Base-by-base conservation (phyloP, 306 rosid species). In the Cicer arietinum region DNA sequence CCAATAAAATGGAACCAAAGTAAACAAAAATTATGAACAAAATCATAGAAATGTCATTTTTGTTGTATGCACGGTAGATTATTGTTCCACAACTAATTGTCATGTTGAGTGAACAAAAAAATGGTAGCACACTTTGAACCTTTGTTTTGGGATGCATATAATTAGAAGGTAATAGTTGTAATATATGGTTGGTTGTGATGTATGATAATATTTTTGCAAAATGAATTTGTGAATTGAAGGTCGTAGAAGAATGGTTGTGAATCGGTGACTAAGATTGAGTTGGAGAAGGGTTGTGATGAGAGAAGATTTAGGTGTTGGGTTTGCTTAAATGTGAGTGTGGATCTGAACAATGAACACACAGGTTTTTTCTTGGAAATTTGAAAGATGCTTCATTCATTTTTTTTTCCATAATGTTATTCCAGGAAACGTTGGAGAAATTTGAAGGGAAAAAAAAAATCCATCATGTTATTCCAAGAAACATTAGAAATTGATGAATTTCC, bases 11-110 rank as follows among this genome's bases (percentile, higher is more conserved):
- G 35, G 62, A 42, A 10, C 73, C 73, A 5, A 77, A 18, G 66
- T 47, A 59, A 5, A 73, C 77, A 44, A 59, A 73, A 10, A 7
- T 37, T 1, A 60, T 43, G 10, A 67, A 77, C 8, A 60, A 8
- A 37, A 73, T 5, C 77, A 61, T 77, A 12, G 46, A 39, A 0
- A 25, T 59, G 82, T 77, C 77, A 13, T 76, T 48, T 44, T 60
- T 37, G 10, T 6, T 73, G 63, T 67, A 47, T 4, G 85, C 80
- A 4, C 43, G 76, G 68, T 77, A 82, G 42, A 60, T 52, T 20
- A 69, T 51, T 30, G 20, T 40, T 22, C 52, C 63, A 67, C 73
- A 50, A 50, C 37, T 67, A 2, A 77, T 59, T 10, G 76, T 61
- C 11, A 67, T 6, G 85, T 51, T 67, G 68, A 73, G 47, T 56